Conservation (phyloP, 2,329 filamentous ascomycete genomes). For the Monosporascus sp. region DNA sequence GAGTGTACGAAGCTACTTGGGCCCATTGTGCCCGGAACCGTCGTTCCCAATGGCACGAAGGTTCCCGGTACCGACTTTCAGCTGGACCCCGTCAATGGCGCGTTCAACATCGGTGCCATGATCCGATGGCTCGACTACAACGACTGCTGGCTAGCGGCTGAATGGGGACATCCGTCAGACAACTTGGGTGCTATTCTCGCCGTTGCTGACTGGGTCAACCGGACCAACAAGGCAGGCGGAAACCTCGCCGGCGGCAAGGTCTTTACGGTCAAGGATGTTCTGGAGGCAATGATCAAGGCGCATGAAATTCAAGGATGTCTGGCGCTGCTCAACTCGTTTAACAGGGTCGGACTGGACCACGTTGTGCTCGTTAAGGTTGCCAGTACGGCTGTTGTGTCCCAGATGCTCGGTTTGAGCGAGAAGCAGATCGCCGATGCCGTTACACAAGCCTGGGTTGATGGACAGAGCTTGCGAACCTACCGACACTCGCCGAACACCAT, state of each 20-base stretch:
- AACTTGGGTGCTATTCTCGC: slow-evolving; percentile 96
- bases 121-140: slow-evolving; percentile 99
- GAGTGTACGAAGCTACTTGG: slow-evolving; percentile 94
- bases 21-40: slow-evolving; percentile 82
- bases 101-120: slow-evolving; percentile 98
- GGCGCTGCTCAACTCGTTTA: slow-evolving; percentile 96
- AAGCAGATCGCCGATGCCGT: slow-evolving; percentile 91
- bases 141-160: slow-evolving; percentile 97
- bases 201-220: slow-evolving; percentile 94
- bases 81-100: slow-evolving; percentile 90
- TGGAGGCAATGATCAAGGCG: slow-evolving; percentile 98
- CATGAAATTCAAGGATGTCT: slow-evolving; percentile 98
- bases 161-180: slow-evolving; percentile 98
- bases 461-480: slow-evolving; percentile 93
- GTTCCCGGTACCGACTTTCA: slow-evolving; percentile 91
- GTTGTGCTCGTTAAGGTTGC: slow-evolving; percentile 98
- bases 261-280: slow-evolving; percentile 81
- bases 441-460: slow-evolving; percentile 96
- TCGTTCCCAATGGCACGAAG: slow-evolving; percentile 85
- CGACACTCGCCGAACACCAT: slow-evolving; percentile 98
- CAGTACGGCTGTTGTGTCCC: slow-evolving; percentile 86
- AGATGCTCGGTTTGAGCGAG: slow-evolving; percentile 87
- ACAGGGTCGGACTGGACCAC: slow-evolving; percentile 97
- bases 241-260: slow-evolving; percentile 86
- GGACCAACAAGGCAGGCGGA: slow-evolving; percentile 70